Base-by-base conservation (phyloP, 2,329 filamentous ascomycete species). In the Elsinoe arachidis region DNA sequence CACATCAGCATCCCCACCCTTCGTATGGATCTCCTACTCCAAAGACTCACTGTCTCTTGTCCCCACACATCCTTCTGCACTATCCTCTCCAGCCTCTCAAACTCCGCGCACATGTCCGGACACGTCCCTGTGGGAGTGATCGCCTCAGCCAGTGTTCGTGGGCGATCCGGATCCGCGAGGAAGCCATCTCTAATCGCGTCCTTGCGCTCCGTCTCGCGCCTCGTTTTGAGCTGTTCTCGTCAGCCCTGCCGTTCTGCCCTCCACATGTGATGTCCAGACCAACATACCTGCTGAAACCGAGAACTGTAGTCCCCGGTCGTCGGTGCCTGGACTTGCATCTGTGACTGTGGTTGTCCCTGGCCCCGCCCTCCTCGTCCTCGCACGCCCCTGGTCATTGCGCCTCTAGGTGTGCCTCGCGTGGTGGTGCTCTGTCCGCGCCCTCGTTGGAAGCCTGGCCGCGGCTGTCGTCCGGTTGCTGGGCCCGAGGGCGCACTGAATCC, bases 81-180 rank as follows among this genome's bases (percentile, higher is more conserved):
- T 51, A 84, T 81, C 38, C 83, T 76, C 62, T 83, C 78, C 43
- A 84, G 77, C 43, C 82, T 71, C 70, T 86, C 83, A 58, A 75
- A 83, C 61, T 84, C 80, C 2, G 83, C 79, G 65, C 83, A 86
- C 81, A 85, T 85, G 61, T 80, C 78, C 38, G 76, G 76, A 68
- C 83, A 85, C 53, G 78, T 81, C 53, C 82, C 83, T 4, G 82
- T 77, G 0, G 80, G 76, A 17, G 80, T 83, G 63, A 85, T 83
- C 26, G 82, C 81, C 60, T 84, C 76, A 30, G 77, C 76, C 58
- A 85, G 71, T 21, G 74, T 76, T 55, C 79, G 81, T n/a, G 80
- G 80, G 63, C 80, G 80, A 59, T 82, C 77, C 4, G 82, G 82
- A 64, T 85, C 79, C 35, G 77, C 76, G 68, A 83, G 78, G 58